Evolutionary conservation across 2,329 filamentous ascomycete species (phyloP), one percentile per base, ranked within the genome.

Genomic region (Epichloe brachyelytri): DNA sequence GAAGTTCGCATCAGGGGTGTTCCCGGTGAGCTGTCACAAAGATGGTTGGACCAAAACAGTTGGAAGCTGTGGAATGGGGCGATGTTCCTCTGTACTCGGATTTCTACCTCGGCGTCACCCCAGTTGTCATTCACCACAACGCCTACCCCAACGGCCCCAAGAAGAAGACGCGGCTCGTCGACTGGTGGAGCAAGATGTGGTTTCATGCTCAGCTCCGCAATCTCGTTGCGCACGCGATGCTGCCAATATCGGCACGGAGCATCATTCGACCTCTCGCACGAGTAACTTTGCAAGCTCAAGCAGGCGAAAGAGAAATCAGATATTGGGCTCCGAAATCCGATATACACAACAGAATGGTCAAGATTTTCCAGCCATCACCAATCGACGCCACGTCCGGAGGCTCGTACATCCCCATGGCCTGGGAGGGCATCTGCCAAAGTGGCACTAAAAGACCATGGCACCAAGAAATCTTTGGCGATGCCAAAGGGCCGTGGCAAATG

Each of bases 121-220:
- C 66, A 26, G 61, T 67, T 14, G 66, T 63, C 8, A 66, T 68
- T 45, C 65, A 68, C 48, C 66, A 68, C 52, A 65, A 68, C 55
- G 64, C 65, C n/a, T 66, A 65, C 57, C 52, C 63, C 30, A 52
- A 58, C 12, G 60, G 61, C 5, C 58, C 65, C 46, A 68, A 68
- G 53, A 68, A 68, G 53, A 48, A 58, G 4, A 61, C 55, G 50
- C 58, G 66, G 4, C 49, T 68, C 3, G 58, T 58, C 49, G 48
- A 65, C 22, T 68, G 65, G 65, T 68, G 66, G 66, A 55, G 55
- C 49, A 60, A 56, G 50, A 68, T 62, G 60, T 68, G 66, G 66
- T 68, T 64, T 54, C 57, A 65, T 51, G 58, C 61, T 0, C 56
- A 58, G 11, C 56, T 68, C 20, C 61, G 66, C 14, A 56, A 59